Evolutionary conservation across 1,139 yeast genomes (phyloP).

Genomic region (Lodderomyces metapsilosis): DNA sequence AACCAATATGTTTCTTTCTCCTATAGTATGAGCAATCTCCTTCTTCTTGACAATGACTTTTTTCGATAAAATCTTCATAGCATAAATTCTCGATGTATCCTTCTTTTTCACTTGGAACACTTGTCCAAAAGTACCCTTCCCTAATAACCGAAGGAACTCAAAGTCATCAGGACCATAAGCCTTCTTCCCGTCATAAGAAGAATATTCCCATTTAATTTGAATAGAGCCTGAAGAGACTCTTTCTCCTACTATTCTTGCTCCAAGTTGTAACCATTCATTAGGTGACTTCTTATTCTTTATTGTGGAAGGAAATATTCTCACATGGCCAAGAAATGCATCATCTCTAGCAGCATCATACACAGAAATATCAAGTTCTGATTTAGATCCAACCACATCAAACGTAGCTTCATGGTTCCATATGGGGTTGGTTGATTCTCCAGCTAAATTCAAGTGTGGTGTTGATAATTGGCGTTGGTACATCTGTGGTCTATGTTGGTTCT

Average conservation of each 20-base stretch:
- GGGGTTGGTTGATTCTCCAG: constrained; percentile 51
- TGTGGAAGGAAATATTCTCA: constrained; percentile 68
- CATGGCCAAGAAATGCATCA: constrained; percentile 85
- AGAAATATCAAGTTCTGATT: constrained; percentile 80
- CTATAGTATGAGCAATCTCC: constrained; percentile 96
- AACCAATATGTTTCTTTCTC: constrained; percentile 90
- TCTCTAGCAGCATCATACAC: constrained; percentile 82
- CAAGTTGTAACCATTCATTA: constrained; percentile 71
- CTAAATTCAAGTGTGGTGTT: constrained; percentile 52
- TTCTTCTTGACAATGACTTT: constrained; percentile 94
- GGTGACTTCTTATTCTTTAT: constrained; percentile 30
- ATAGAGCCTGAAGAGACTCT: constrained; percentile 69
- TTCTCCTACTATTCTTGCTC: constrained; percentile 75
- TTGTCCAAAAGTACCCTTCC: constrained; percentile 97
- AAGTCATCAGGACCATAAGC: constrained; percentile 93
- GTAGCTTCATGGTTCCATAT: constrained; percentile 89
- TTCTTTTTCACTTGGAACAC: constrained; percentile 91
- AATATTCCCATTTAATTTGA: constrained; percentile 70
- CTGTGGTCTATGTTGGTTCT: constrained; percentile 34
- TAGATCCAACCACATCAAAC: constrained; percentile 85
- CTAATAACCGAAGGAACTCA: constrained; percentile 82
- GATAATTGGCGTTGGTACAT: constrained; percentile 65
- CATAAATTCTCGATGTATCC: constrained; percentile 87
- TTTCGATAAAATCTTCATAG: constrained; percentile 94
- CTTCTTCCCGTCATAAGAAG: constrained; percentile 62